Evolutionary conservation across 2,329 filamentous ascomycete genomes (phyloP).

Genomic region (Microsporum canis): DNA sequence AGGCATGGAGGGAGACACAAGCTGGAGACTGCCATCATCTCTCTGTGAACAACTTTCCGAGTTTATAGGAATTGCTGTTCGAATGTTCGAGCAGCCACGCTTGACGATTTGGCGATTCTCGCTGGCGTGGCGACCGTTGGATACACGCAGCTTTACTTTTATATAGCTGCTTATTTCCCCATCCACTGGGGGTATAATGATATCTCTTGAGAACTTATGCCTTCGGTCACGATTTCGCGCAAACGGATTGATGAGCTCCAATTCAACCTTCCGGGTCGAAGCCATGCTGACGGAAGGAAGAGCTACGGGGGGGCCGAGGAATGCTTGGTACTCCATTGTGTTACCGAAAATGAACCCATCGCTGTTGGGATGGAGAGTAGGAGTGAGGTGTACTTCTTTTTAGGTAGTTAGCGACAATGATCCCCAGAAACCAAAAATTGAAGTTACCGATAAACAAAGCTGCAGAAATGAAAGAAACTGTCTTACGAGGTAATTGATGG

Average conservation of each 20-base stretch:
- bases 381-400: neutral
- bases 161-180: constrained; percentile 10
- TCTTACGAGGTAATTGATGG: neutral
- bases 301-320: neutral
- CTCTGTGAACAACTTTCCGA: neutral
- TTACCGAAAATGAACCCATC: neutral
- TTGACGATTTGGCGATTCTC: neutral
- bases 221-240: neutral
- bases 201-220: neutral
- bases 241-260: constrained; percentile 2
- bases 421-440: neutral
- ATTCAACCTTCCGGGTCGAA: neutral
- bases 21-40: neutral
- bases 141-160: constrained; percentile 6
- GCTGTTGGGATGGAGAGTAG: neutral
- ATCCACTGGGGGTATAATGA: neutral
- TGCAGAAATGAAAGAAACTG: neutral
- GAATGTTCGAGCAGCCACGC: neutral
- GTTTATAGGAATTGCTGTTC: neutral
- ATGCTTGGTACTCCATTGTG: neutral
- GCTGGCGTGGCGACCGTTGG: neutral
- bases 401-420: neutral
- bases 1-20: neutral
- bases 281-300: neutral
- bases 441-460: neutral